A percentile compares a stretch with the other conserved stretches of the same genome.
These are phyloP conservation scores for Cyberlindnera euphorbiae DNA, from an alignment of 805 yeast genomes.

Conservation along the genomic window DNA sequence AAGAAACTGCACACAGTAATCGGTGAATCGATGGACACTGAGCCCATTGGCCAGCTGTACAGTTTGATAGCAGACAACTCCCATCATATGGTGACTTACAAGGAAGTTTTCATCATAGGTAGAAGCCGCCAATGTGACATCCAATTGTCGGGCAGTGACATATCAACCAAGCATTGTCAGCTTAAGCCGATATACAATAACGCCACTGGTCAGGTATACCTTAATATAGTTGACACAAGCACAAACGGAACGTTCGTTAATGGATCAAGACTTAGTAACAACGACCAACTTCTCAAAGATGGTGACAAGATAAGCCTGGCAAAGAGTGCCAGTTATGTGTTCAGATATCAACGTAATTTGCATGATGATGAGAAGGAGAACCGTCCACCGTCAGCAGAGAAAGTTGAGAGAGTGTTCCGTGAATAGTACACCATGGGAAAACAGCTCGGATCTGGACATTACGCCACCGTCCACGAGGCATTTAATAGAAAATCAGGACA, in stretches of 20 bases:
- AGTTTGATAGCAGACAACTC: slow-evolving; percentile 9
- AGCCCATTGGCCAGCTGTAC: slow-evolving; percentile 16
- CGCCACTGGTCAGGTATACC: slow-evolving; percentile 30
- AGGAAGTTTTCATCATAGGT: slow-evolving; percentile 38
- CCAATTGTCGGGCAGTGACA: slow-evolving; percentile 48
- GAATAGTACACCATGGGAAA: slow-evolving; percentile 48
- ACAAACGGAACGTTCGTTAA: slow-evolving; percentile 67
- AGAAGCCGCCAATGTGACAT: slow-evolving; percentile 60
- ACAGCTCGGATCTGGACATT: slow-evolving; percentile 72
- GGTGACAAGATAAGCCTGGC: slow-evolving; percentile 64
- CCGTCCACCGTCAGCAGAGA: slow-evolving; percentile 1
- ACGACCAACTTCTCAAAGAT: slow-evolving; percentile 46
- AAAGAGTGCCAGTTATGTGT: slow-evolving; percentile 45
- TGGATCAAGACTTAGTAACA: slow-evolving; percentile 44
- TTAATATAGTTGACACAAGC: slow-evolving; percentile 48
- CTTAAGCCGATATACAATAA: slow-evolving; percentile 38
- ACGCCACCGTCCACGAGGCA: slow-evolving; percentile 77
- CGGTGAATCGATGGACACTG: no score
- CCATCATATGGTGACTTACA: slow-evolving; percentile 28
- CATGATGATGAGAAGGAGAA: slow-evolving; percentile 14
- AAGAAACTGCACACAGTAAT: slow-evolving; percentile 18
- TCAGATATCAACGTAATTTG: slow-evolving; percentile 34
- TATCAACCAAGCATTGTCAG: slow-evolving; percentile 62
- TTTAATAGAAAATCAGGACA: slow-evolving; percentile 51
- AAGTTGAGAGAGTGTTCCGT: slow-evolving; percentile 34